Conservation (phyloP, 306 rosid species). For the Glycine soja region DNA sequence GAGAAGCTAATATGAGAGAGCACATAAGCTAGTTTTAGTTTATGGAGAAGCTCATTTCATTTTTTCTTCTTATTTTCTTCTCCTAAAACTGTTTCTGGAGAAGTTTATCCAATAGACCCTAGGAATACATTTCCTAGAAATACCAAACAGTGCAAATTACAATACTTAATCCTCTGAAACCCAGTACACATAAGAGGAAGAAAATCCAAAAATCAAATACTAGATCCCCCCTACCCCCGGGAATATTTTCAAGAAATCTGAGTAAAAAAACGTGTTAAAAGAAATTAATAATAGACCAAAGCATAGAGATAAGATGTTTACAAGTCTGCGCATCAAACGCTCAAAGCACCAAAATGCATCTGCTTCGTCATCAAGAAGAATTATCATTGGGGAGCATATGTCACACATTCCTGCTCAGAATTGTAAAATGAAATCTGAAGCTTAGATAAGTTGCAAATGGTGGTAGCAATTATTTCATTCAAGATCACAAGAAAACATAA, state of each 20-base stretch:
- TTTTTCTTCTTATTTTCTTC: no score
- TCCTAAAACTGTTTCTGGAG: no score
- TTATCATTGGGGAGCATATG: constrained; percentile 96
- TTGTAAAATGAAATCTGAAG: constrained; percentile 33
- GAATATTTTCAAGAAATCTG: neutral
- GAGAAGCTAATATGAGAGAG: no score
- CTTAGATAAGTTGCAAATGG: constrained; percentile 40
- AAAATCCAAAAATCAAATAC: no score
- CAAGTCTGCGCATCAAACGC: constrained; percentile 98
- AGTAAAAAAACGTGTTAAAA: constrained; percentile 6
- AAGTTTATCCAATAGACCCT: neutral
- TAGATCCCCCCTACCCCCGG: no score
- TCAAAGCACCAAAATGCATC: constrained; percentile 99
- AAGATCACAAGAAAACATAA: neutral
- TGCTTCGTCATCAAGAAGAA: constrained; percentile 97
- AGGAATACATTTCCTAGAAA: constrained; percentile 28
- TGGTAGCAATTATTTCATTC: constrained; percentile 11
- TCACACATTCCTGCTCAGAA: constrained; percentile 95
- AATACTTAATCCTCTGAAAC: no score
- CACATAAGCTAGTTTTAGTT: no score
- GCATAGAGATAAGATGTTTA: constrained; percentile 49
- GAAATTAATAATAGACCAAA: constrained; percentile 30
- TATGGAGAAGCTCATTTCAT: no score
- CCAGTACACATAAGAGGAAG: no score
- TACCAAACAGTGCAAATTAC: neutral